Conservation (phyloP, 139 green algal genomes). For the Pleodorina starrii region DNA sequence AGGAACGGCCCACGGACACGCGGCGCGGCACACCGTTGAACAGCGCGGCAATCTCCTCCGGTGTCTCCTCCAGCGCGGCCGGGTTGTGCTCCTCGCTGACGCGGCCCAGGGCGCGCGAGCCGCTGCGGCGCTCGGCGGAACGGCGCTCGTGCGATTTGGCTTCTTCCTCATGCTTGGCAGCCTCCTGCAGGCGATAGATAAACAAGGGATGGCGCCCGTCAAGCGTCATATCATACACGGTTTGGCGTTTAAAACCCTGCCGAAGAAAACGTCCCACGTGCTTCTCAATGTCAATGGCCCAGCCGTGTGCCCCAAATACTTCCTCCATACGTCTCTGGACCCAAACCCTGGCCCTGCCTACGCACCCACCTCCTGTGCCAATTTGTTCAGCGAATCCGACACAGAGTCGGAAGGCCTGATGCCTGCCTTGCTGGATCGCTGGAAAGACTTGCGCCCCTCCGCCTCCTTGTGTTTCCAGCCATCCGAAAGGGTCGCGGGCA, state of each 20-base stretch:
- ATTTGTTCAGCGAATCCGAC: slow-evolving; percentile 42
- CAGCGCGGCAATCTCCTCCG: slow-evolving; percentile 56
- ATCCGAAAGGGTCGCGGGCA: not conserved
- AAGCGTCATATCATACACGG: no score
- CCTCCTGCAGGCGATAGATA: no score
- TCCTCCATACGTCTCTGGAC: no score
- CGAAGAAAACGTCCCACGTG: no score
- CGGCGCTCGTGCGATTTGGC: slow-evolving; percentile 11
- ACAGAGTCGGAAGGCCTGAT: slow-evolving; percentile 24
- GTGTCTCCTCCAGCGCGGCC: slow-evolving; percentile 30
- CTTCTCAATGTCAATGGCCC: no score
- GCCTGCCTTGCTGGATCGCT: slow-evolving; percentile 37
- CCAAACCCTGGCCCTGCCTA: no score
- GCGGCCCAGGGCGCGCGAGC: slow-evolving; percentile 5
- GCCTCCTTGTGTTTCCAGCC: slow-evolving; percentile 31
- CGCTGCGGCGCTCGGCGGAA: slow-evolving; percentile 12
- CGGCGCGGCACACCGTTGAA: slow-evolving; percentile 59
- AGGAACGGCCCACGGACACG: slow-evolving; percentile 33
- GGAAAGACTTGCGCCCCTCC: slow-evolving; percentile 38
- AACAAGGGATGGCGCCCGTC: no score
- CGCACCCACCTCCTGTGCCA: slow-evolving; percentile 43
- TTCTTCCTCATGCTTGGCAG: slow-evolving; percentile 32
- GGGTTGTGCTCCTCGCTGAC: slow-evolving; percentile 11
- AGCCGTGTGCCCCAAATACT: no score
- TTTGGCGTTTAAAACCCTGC: no score